Evolutionary conservation across 176 grass and related monocot genomes (phyloP).

Genomic region (Tillandsia fasciculata): DNA sequence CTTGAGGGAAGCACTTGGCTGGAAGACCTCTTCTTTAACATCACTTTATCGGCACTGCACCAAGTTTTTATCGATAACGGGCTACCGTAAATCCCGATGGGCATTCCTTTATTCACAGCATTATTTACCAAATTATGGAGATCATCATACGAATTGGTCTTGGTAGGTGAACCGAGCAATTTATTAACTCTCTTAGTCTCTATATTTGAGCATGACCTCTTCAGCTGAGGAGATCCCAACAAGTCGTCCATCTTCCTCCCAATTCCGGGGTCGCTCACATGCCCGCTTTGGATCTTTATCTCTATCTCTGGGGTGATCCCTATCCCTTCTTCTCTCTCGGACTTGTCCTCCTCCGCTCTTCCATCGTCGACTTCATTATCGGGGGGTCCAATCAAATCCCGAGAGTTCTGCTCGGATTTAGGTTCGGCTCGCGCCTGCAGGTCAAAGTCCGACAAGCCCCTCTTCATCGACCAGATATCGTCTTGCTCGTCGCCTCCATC

Average conservation of each 20-base stretch:
- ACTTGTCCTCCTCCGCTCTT: neutral
- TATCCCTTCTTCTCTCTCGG: slow-evolving; percentile 2
- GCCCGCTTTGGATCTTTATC: slow-evolving; percentile 4
- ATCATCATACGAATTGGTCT: slow-evolving; percentile 52
- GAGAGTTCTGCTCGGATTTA: slow-evolving; percentile 2
- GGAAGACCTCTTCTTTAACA: slow-evolving; percentile 62
- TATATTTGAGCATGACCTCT: slow-evolving; percentile 90
- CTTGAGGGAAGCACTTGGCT: slow-evolving; percentile 83
- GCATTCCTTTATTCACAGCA: neutral
- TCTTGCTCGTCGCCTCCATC: slow-evolving; percentile 27
- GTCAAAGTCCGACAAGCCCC: slow-evolving; percentile 17
- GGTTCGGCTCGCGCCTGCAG: slow-evolving; percentile 16
- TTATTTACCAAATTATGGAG: slow-evolving; percentile 16
- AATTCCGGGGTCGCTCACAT: slow-evolving; percentile 14
- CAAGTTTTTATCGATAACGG: slow-evolving; percentile 48
- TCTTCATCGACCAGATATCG: slow-evolving; percentile 26
- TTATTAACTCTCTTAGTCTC: slow-evolving; percentile 50
- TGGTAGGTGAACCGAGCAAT: slow-evolving; percentile 34
- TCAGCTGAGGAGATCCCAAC: slow-evolving; percentile 24
- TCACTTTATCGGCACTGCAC: slow-evolving; percentile 60
- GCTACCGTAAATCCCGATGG: slow-evolving; percentile 30
- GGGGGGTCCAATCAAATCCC: neutral
- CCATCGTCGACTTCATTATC: slow-evolving; percentile 6
- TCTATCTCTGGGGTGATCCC: slow-evolving; percentile 15
- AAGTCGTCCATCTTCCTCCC: slow-evolving; percentile 1